Base-by-base conservation (phyloP, 345 rosid species). In the Salix dunnii region DNA sequence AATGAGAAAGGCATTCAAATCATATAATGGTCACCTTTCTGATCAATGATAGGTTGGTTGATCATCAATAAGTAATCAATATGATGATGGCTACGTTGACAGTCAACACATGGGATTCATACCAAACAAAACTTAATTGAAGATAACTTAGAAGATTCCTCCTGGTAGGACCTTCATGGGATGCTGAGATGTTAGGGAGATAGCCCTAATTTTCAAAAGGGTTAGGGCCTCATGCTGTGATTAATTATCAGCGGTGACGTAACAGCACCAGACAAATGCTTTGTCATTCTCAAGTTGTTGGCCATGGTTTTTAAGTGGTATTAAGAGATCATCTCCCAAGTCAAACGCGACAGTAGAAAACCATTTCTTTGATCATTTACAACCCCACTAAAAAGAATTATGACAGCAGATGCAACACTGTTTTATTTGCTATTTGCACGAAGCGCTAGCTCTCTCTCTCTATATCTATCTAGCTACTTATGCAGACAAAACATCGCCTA, bases 81-180 rank as follows among this genome's bases (percentile, higher is more conserved):
- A 14, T 43, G 40, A 14, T 43, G 40, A 27, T 28, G 68, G 53
- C 61, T 65, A 6, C 48, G 31, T 17, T 58, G 75, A 64, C 76
- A 79, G 83, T 79, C 83, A 82, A 77, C 76, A 81, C 61, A 71
- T 48, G 70, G 61, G 31, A 38, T 17, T n/a, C 1, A 74, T 68
- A 38, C 64, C 51, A 27, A 33, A 51, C 79, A 72, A 68, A 53
- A 60, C 27, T 71, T 42, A 69, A 68, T 72, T 23, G 77, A 72
- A 69, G 70, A 72, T 58, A 49, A 66, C 69, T 81, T 68, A 16
- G 84, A 82, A 20, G 84, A 82, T 85, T 85, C 85, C 75, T 49
- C 67, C 35, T 60, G 27, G 79, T 70, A 78, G 82, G 84, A 48
- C 58, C 75, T 43, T 72, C 74, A 60, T 72, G 73, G 51, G 76